Conservation (phyloP, 2,329 filamentous ascomycete genomes). For the Penicillium sp. region DNA sequence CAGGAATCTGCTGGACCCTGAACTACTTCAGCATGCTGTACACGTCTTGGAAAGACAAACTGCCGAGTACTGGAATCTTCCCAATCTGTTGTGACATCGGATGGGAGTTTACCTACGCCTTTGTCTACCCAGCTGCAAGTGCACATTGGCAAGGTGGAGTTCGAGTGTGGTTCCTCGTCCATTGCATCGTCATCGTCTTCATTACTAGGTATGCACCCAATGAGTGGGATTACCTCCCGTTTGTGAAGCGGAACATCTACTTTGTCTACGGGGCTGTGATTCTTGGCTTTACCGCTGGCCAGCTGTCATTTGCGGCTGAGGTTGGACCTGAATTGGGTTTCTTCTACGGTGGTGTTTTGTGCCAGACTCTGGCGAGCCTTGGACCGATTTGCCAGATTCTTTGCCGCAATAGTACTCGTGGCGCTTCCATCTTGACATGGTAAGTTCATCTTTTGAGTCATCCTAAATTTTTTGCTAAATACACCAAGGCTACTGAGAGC, state of each 20-base stretch:
- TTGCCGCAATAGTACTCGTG: constrained; percentile 3
- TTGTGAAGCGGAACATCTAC: constrained; percentile 4
- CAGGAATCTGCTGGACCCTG: constrained; percentile 18
- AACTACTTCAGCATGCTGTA: constrained; percentile 4
- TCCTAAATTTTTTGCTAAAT: no score
- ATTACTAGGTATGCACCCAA: neutral
- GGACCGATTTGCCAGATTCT: constrained; percentile 5
- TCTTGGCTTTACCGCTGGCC: neutral
- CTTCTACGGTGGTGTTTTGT: constrained; percentile 3
- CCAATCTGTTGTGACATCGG: constrained; percentile 8
- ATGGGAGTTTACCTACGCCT: constrained; percentile 7
- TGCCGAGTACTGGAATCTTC: constrained; percentile 1
- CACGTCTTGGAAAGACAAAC: neutral
- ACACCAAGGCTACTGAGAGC: no score
- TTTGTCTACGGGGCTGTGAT: neutral
- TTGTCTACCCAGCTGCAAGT: constrained; percentile 2
- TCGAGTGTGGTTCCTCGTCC: neutral
- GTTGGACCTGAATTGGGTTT: constrained; percentile 1
- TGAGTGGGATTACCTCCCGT: constrained; percentile 3
- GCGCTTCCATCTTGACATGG: constrained; percentile 3
- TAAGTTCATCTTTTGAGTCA: neutral
- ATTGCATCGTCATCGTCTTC: neutral
- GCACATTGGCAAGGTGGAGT: no score
- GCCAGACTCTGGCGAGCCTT: constrained; percentile 1
- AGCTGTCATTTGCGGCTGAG: neutral